A percentile compares a stretch with the other conserved stretches of the same genome.
These are phyloP conservation scores for Vitis hybrid DNA, from an alignment of 177 flowering plant species.

Conservation along the genomic window DNA sequence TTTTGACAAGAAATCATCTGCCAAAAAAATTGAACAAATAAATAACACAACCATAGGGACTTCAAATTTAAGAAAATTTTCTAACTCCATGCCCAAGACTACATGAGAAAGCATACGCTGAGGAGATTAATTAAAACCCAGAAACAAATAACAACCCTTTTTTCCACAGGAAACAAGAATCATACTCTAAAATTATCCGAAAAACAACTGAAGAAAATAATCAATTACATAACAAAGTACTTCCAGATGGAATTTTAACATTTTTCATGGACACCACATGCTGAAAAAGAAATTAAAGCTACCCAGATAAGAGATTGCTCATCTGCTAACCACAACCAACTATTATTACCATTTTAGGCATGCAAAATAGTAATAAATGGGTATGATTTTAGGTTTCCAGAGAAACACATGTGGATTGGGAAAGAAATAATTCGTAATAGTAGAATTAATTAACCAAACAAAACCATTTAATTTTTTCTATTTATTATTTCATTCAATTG, in stretches of 20 bases:
- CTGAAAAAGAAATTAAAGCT: not conserved
- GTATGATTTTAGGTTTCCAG: not conserved
- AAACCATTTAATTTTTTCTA: not conserved
- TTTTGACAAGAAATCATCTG: not conserved
- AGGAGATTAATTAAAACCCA: too few relatives aligned
- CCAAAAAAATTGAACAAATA: not conserved
- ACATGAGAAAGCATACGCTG: too few relatives aligned
- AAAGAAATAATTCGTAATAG: not conserved
- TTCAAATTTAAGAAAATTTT: too few relatives aligned
- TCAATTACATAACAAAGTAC: too few relatives aligned
- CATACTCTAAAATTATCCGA: too few relatives aligned
- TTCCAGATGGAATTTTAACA: too few relatives aligned
- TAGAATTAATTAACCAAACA: not conserved
- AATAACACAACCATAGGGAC: too few relatives aligned
- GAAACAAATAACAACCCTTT: too few relatives aligned
- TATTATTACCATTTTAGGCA: not conserved
- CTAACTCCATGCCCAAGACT: too few relatives aligned
- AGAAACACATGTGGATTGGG: not conserved
- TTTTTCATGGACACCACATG: too few relatives aligned
- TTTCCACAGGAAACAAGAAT: too few relatives aligned
- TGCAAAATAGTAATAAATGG: not conserved
- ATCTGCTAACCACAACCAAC: not conserved
- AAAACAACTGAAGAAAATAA: too few relatives aligned
- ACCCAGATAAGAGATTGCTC: not conserved
- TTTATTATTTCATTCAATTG: not conserved